These are phyloP conservation scores for Macrolepiota dolichaula DNA, from an alignment of 768 basidiomycete genomes.

Conservation along the genomic window DNA sequence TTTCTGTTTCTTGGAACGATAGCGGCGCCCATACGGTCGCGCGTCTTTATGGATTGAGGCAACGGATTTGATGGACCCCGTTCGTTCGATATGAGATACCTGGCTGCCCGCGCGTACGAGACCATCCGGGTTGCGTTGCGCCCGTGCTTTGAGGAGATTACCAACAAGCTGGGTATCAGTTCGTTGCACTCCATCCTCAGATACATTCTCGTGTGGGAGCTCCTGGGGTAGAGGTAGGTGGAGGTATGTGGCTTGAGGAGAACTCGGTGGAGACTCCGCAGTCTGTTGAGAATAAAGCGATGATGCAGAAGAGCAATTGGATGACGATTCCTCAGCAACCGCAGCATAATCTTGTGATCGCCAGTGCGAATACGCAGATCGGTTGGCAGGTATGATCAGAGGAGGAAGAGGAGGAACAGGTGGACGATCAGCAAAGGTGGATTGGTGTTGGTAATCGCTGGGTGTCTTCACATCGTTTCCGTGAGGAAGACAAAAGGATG, in stretches of 20 bases:
- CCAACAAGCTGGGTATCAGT: constrained; percentile 6
- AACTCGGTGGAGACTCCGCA: background rate
- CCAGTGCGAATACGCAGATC: background rate
- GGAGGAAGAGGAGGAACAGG: constrained; percentile 2
- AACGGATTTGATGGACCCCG: constrained; percentile 10
- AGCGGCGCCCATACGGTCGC: background rate
- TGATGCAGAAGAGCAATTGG: background rate
- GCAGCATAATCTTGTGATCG: background rate
- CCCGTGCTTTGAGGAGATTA: constrained; percentile 11
- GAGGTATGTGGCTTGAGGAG: background rate
- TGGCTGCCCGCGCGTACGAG: constrained; percentile 4
- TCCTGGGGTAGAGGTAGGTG: background rate
- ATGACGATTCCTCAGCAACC: background rate
- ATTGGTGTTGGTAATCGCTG: background rate
- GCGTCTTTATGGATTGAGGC: background rate
- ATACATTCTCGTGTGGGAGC: background rate
- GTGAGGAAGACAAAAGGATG: background rate
- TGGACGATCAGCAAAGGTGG: background rate
- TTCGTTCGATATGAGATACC: constrained; percentile 11
- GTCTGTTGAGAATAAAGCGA: constrained; percentile 10
- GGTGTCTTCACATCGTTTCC: background rate
- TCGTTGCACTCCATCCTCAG: background rate
- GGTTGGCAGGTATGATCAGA: background rate
- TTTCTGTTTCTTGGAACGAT: constrained; percentile 3
- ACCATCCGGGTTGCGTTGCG: constrained; percentile 6